Conservation (phyloP, 805 yeast species). For the Saccharomyces eubayanus region DNA sequence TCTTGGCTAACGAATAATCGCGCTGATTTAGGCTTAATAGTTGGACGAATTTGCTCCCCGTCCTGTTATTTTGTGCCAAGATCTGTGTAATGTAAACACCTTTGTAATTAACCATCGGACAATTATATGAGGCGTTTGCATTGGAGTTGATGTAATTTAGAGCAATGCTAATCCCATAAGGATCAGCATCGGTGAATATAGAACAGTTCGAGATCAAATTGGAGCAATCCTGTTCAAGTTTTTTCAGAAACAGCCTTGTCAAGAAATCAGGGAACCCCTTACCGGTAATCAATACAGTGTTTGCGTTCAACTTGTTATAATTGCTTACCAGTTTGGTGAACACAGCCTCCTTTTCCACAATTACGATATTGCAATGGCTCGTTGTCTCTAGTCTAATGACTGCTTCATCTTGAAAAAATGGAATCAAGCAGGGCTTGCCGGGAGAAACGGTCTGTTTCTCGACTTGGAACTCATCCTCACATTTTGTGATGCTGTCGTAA, state of each 20-base stretch:
- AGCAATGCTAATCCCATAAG: conserved; percentile 56
- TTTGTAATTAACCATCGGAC: conserved; percentile 12
- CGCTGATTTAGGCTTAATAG: conserved; percentile 17
- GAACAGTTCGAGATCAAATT: conserved; percentile 27
- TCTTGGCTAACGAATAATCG: conserved; percentile 26
- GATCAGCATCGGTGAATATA: conserved; percentile 57
- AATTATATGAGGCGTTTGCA: conserved; percentile 4
- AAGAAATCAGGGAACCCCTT: conserved; percentile 63
- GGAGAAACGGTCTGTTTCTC: background rate
- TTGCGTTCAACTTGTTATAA: conserved; percentile 2
- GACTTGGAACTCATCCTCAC: background rate
- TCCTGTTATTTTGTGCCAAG: conserved; percentile 2
- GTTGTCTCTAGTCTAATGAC: conserved; percentile 2
- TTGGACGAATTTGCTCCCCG: conserved; percentile 5
- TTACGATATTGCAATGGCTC: conserved; percentile 13
- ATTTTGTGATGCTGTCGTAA: background rate
- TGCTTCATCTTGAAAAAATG: conserved; percentile 29
- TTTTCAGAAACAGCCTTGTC: conserved; percentile 39
- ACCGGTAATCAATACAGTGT: conserved; percentile 44
- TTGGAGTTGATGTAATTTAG: conserved; percentile 32
- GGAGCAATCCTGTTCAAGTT: conserved; percentile 19
- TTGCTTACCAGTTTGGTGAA: conserved; percentile 30
- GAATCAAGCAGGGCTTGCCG: conserved; percentile 32
- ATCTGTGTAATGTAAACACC: conserved; percentile 19
- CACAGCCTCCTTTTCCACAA: conserved; percentile 49